Evolutionary conservation across 768 basidiomycete genomes (phyloP), one percentile per base, ranked within the genome.

Genomic region (Lentinus tigrinus): DNA sequence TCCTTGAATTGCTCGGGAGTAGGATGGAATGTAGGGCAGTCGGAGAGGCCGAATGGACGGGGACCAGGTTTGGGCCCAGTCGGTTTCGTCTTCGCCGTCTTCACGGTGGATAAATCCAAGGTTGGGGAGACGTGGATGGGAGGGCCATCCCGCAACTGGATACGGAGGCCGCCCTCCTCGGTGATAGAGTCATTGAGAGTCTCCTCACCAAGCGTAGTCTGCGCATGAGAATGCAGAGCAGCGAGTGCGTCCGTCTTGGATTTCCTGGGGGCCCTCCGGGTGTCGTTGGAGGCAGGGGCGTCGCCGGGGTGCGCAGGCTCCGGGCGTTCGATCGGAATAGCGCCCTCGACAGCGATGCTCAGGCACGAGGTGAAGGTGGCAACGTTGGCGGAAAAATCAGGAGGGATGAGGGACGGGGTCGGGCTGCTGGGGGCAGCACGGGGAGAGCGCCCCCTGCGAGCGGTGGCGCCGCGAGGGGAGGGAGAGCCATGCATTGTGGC

Each of bases 1-100:
- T 98, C 93, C 69, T 83, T 85, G 74, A 95, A 99, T 73, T 99
- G 91, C 57, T 94, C 95, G n/a, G 75, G 69, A 1, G 88, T 90
- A 23, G 97, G 97, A 72, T 87, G 89, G 70, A 85, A 99, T 63
- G 85, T 85, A 4, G 93, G 97, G 65, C 93, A 96, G 68, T 98
- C 93, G 60, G 87, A 78, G 52, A 99, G 79, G 17, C 83, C 93
- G 73, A 98, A 98, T 11, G 90, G 86, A 40, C 96, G 82, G 28
- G 81, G 73, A n/a, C 75, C 72, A 19, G 70, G 72, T 50, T 71
- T 70, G 38, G 75, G 73, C 37, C 72, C 70, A 11, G 73, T 69
- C 58, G 74, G 77, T 54, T 79, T 76, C 34, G 80, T 83, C 61
- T 80, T 79, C 24, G 78, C 69, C 10, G 87, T 90, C 77, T 89